phyloP scores from a whole-genome alignment of 345 rosid species.

The Salix exigua region DNA sequence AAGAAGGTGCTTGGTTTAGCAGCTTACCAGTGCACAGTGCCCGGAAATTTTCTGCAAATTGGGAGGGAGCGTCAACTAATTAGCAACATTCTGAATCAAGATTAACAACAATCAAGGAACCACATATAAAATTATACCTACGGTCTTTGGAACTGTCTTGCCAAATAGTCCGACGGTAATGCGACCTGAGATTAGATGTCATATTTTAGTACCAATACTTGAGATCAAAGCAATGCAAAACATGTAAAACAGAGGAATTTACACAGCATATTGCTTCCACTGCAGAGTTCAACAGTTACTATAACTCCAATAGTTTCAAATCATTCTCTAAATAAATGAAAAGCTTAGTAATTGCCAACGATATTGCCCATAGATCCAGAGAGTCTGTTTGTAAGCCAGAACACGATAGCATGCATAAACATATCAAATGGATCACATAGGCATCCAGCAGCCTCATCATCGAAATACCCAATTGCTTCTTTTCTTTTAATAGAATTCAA shows the following conservation, averaged over 20 bases:
- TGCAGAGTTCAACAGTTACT: background rate
- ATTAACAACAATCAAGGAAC: background rate
- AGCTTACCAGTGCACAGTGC: conserved; percentile 87
- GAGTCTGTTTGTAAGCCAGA: background rate
- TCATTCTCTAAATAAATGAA: too few species aligned
- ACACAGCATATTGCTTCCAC: background rate
- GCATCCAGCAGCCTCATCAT: background rate
- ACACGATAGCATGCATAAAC: background rate
- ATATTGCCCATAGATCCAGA: background rate
- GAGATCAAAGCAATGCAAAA: background rate
- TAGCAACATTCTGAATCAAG: conserved; percentile 7
- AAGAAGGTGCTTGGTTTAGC: background rate
- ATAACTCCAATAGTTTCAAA: background rate
- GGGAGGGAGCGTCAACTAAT: conserved; percentile 9
- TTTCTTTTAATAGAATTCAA: background rate
- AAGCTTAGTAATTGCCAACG: background rate
- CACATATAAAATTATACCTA: conserved; percentile 39
- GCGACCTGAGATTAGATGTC: conserved; percentile 53
- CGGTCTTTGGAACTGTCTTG: conserved; percentile 86
- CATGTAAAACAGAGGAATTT: background rate
- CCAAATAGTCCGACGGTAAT: conserved; percentile 85
- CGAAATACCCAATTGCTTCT: background rate
- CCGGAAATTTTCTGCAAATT: conserved; percentile 88
- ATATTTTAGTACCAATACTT: background rate
- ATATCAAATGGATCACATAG: background rate